A percentile compares a stretch with the other conserved stretches of the same genome.
These are phyloP conservation scores for Colletotrichum eleusines DNA, from an alignment of 2,329 filamentous ascomycete species.

Conservation along the genomic window DNA sequence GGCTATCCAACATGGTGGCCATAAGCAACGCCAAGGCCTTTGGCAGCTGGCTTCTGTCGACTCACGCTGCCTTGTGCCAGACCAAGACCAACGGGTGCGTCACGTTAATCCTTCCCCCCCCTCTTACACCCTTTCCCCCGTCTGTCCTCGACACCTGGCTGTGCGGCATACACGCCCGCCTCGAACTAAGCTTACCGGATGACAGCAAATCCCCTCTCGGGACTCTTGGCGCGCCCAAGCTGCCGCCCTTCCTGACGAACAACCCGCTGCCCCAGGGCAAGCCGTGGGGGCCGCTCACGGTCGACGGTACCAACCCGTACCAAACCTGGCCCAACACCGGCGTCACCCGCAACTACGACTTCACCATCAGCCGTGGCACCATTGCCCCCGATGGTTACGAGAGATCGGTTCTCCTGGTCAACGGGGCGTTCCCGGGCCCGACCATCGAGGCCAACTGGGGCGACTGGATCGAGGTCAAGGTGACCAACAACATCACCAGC, in stretches of 20 bases:
- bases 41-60: not conserved
- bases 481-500: conserved; percentile 74
- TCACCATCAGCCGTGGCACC: conserved; percentile 61
- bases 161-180: not conserved
- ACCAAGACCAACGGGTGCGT: not conserved
- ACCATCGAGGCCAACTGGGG: conserved; percentile 74
- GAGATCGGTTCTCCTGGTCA: conserved; percentile 52
- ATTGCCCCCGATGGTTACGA: conserved; percentile 70
- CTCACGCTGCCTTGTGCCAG: not conserved
- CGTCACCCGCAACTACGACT: conserved; percentile 67
- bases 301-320: conserved; percentile 58
- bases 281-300: not conserved
- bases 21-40: not conserved
- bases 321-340: conserved; percentile 62
- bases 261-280: not conserved
- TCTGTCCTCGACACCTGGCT: not conserved
- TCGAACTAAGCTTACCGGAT: not conserved
- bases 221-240: not conserved
- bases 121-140: too few relatives aligned
- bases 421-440: conserved; percentile 47
- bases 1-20: not conserved
- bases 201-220: not conserved
- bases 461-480: conserved; percentile 72
- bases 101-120: not conserved
- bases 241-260: not conserved